phyloP scores from a whole-genome alignment of 1,284 basidiomycete species.

The Ustilago bromivora region DNA sequence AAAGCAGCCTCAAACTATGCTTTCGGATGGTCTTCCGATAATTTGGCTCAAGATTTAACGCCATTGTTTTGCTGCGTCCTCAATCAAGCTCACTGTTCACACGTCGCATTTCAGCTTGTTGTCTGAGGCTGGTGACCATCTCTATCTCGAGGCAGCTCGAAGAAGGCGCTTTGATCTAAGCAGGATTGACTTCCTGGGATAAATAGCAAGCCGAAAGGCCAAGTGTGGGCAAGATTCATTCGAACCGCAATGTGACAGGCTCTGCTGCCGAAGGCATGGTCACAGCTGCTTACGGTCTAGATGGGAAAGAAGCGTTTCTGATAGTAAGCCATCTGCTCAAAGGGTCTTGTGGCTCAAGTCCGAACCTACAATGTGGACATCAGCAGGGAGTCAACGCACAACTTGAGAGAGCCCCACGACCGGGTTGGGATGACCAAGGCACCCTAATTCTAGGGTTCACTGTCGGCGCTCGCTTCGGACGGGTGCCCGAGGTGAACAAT shows the following conservation, averaged over 20 bases:
- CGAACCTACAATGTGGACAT: no score
- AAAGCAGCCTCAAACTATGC: not conserved
- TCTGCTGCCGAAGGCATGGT: not conserved
- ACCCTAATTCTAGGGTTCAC: not conserved
- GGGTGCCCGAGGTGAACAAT: not conserved
- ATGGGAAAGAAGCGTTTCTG: conserved; percentile 1
- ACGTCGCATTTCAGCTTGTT: not conserved
- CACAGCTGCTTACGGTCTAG: not conserved
- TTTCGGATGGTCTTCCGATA: not conserved
- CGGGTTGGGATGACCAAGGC: not conserved
- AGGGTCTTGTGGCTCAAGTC: not conserved
- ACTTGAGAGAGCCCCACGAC: no score
- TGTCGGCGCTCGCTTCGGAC: not conserved
- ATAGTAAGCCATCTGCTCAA: not conserved
- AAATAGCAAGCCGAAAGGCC: not conserved
- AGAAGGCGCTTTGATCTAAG: not conserved
- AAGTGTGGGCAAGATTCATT: conserved; percentile 13
- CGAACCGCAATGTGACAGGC: not conserved
- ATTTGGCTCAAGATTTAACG: not conserved
- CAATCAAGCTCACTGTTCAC: not conserved
- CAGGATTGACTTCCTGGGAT: not conserved
- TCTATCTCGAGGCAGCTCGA: no score
- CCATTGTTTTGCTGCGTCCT: not conserved
- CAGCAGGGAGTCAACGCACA: no score
- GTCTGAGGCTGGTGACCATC: no score